Evolutionary conservation across 306 rosid genomes (phyloP).

Genomic region (Purshia tridentata): DNA sequence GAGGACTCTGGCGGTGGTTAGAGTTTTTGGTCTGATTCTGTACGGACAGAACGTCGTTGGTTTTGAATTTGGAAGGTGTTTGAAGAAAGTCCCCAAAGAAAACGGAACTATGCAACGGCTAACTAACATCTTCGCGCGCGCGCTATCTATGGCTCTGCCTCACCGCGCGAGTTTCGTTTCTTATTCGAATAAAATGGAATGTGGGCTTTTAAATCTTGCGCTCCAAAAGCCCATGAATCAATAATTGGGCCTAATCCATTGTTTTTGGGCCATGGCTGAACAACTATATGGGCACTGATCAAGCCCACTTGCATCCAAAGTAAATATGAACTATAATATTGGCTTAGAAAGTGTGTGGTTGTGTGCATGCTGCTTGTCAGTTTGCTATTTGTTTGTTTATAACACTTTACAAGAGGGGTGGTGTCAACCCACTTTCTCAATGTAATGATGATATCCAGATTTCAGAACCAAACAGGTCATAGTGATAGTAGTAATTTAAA

Average conservation of each 20-base stretch:
- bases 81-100: slow-evolving; percentile 64
- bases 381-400: not conserved
- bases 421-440: slow-evolving; percentile 40
- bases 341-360: not conserved
- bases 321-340: not conserved
- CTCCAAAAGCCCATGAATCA: too few species aligned
- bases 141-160: not conserved
- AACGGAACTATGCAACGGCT: slow-evolving; percentile 26
- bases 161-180: not conserved
- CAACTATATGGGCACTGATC: not conserved
- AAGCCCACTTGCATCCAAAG: not conserved
- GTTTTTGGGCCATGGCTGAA: not conserved
- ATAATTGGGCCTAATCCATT: not conserved
- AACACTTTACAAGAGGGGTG: not conserved
- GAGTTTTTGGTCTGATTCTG: slow-evolving; percentile 28
- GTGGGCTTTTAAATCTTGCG: not conserved
- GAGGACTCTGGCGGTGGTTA: slow-evolving; percentile 19
- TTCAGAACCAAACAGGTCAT: slow-evolving; percentile 23
- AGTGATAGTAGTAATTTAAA: slow-evolving; percentile 13
- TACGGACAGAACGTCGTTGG: slow-evolving; percentile 25
- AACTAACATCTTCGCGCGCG: slow-evolving; percentile 43
- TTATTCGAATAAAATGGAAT: not conserved
- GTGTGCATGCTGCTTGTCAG: slow-evolving; percentile 7
- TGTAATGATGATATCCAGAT: slow-evolving; percentile 34
- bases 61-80: slow-evolving; percentile 55